Base-by-base conservation (phyloP, 805 yeast genomes). In the Yarrowia divulgata region DNA sequence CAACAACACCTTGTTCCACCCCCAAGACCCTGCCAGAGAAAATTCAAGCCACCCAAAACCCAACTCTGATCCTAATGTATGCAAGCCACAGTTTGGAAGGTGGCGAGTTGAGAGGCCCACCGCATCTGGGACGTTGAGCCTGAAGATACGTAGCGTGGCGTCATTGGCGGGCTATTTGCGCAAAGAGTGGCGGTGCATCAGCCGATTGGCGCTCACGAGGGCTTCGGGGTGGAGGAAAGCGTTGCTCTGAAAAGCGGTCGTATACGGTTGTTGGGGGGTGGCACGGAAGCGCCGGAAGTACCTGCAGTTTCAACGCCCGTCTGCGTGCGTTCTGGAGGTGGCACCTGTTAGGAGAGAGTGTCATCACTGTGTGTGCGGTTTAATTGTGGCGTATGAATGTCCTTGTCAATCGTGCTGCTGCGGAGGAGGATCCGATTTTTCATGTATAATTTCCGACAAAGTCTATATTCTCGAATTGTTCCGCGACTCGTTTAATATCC, bases 1-100 rank as follows among this genome's bases (percentile, higher is more conserved):
- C 29, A 23, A 43, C 3, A 6, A 10, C 7, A 7, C 46, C 12
- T 43, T 43, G 19, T n/a, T 18, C 12, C 5, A 7, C 13, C 23
- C 46, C 23, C 19, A 14, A 43, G 3, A n/a, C 46, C 40, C 40
- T 39, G 62, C 19, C 37, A 23, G 29, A 23, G 29, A 5, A n/a
- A 7, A 10, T 32, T 18, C 52, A 43, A 45, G 52, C 52, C 52
- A 43, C 66, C 50, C 46, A 32, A 13, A 23, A 7, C 23, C 39
- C 13, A 43, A 34, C 66, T 19, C 16, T 32, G 52, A 34, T n/a
- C 9, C 32, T 32, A n/a, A 43, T 23, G 19, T 18, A 32, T 45
- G 66, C 66, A 60, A 60, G 66, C 66, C 66, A 60, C 66, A 60
- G 40, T 60, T 60, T 29, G 13, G 10, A 42, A 54, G 60, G 66